These are phyloP conservation scores for Takashimella koratensis DNA, from an alignment of 1,284 basidiomycete species.

Conservation along the genomic window DNA sequence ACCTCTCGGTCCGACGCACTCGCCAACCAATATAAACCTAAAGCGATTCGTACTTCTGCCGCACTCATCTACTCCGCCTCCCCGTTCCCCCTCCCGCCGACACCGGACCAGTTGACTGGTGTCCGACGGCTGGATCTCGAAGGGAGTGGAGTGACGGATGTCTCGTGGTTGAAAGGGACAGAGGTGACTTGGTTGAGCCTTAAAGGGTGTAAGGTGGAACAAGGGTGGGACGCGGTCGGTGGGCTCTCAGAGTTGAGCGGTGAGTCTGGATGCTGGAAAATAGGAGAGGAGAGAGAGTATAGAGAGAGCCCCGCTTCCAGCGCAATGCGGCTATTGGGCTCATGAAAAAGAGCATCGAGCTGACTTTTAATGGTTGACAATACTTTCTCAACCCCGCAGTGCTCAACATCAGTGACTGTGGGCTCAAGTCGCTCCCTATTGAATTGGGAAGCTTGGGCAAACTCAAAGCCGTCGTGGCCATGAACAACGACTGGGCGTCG, in stretches of 20 bases:
- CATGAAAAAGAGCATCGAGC: too few relatives aligned
- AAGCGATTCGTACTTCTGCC: slow-evolving; percentile 37
- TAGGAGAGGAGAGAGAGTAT: too few relatives aligned
- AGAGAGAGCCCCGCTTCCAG: too few relatives aligned
- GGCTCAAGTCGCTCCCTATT: slow-evolving; percentile 24
- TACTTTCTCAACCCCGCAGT: too few relatives aligned
- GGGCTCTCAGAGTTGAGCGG: slow-evolving; percentile 31
- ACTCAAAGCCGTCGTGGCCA: slow-evolving; percentile 45
- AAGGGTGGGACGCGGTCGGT: slow-evolving; percentile 40
- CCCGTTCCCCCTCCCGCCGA: slow-evolving; percentile 33
- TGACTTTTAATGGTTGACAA: too few relatives aligned
- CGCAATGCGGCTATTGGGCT: too few relatives aligned
- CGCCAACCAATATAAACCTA: slow-evolving; percentile 31
- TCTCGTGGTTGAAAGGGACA: slow-evolving; percentile 30
- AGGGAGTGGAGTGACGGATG: slow-evolving; percentile 33
- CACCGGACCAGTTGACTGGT: slow-evolving; percentile 21
- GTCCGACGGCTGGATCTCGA: slow-evolving; percentile 39
- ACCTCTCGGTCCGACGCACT: neutral
- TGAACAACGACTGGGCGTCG: slow-evolving; percentile 39
- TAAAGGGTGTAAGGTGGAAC: slow-evolving; percentile 30
- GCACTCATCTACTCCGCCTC: slow-evolving; percentile 34
- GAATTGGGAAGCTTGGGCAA: slow-evolving; percentile 21
- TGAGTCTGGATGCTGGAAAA: slow-evolving; percentile 13
- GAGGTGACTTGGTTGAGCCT: slow-evolving; percentile 42
- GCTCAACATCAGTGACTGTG: slow-evolving; percentile 40